Base-by-base conservation (phyloP, 148 eudicot genomes). In the Amaranthus hypochondriacus region DNA sequence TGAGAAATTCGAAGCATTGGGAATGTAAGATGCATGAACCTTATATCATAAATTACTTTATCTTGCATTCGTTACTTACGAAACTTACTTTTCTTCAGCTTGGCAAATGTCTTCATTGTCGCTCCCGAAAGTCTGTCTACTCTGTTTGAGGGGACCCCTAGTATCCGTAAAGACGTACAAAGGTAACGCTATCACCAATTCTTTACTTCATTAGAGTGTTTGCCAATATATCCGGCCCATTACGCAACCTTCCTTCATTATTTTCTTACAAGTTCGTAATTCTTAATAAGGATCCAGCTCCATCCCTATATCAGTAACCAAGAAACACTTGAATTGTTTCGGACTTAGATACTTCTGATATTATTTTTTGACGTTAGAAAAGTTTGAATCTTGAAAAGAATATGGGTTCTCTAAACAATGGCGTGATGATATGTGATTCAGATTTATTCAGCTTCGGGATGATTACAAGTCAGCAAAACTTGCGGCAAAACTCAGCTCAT, bases 31-130 rank as follows among this genome's bases (percentile, higher is more conserved):
- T 75, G 48, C 44, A 47, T 53, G 39, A 9, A 21, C 67, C 79
- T 64, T 3, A 39, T 42, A 46, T n/a, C 3, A 44, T 48, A 21
- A 4, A 39, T 3, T 55, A 50, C 7, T 62, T 57, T 66, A 56
- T 28, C 11, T 62, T 7, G 9, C 15, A 54, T 78, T 11, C 56
- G 56, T 5, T 46, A 59, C 75, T 13, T 48, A 68, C 73, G 52
- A 77, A 69, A 61, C 48, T 12, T 14, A 64, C 50, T 71, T 70
- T 2, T 70, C 66, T 84, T 48, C 92, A 95, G 98, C 72, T 68
- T 92, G 92, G 98, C 98, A 74, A 95, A 95, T 79, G 98, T 92
- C 86, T 95, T 95, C 80, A 92, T 95, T 68, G 98, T 95, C 56
- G 97, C 98, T 81, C 98, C 98, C 71, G 98, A 95, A 87, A 92